These are phyloP conservation scores for Aquilaria agallochum DNA, from an alignment of 441 rosid genomes.

Conservation along the genomic window DNA sequence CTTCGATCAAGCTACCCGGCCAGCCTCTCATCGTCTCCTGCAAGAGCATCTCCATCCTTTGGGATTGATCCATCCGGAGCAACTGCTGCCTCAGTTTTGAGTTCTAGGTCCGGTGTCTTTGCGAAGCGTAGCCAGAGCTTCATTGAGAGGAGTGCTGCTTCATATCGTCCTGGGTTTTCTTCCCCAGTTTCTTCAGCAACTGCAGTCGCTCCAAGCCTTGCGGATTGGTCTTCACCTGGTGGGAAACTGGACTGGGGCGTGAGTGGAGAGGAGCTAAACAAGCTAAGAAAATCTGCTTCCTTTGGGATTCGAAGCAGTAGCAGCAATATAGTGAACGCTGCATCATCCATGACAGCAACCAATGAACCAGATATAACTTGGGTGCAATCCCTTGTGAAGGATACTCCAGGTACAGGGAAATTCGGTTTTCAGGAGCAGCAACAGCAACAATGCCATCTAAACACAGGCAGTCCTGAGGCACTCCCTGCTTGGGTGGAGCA, in stretches of 20 bases:
- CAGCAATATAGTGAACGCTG: conserved; percentile 16
- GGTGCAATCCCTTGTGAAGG: conserved; percentile 83
- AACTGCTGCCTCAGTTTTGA: conserved; percentile 43
- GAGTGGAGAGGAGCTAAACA: conserved; percentile 71
- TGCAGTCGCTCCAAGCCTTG: conserved; percentile 29
- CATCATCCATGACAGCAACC: conserved; percentile 17
- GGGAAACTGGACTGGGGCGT: conserved; percentile 87
- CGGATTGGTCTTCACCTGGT: conserved; percentile 76
- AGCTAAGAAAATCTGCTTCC: conserved; percentile 67
- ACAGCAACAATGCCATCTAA: conserved; percentile 36
- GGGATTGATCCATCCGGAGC: conserved; percentile 45
- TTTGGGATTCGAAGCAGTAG: conserved; percentile 46
- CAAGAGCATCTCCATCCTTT: conserved; percentile 39
- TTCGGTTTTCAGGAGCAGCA: conserved; percentile 28
- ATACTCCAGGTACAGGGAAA: conserved; percentile 28
- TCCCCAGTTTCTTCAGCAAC: conserved; percentile 32
- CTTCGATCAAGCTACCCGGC: conserved; percentile 42
- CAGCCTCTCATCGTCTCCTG: conserved; percentile 46
- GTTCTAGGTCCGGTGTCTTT: conserved; percentile 67
- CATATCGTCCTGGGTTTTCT: conserved; percentile 33
- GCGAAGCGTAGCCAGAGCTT: conserved; percentile 81
- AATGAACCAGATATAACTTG: conserved; percentile 82
- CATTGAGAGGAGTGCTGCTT: conserved; percentile 50
- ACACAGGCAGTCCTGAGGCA: conserved; percentile 25
- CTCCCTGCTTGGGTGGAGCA: conserved; percentile 78